Evolutionary conservation across 371 early-diverging fungal genomes (phyloP), one percentile per base, ranked within the genome.

Genomic region (Mortierella sp.): DNA sequence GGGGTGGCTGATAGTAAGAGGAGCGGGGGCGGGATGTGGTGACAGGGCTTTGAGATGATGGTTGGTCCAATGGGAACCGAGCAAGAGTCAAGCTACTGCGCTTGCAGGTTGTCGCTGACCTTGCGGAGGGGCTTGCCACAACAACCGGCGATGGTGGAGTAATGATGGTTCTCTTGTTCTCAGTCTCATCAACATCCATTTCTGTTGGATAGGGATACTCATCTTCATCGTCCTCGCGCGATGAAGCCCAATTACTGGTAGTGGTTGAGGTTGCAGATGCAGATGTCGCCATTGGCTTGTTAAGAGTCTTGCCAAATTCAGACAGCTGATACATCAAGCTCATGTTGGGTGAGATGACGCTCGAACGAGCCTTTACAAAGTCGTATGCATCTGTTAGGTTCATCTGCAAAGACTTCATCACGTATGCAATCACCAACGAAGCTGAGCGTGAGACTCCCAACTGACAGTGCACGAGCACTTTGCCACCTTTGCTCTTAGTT

Each of bases 381-480:
- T 89, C 88, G 76, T 95, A 94, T 9, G 97, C 96, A n/a, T 91
- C 89, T 20, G 86, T 85, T 63, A 93, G 84, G 3, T 87, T 86
- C 83, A 93, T 69, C 1, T 79, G 70, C 61, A 87, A 75, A 1
- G 90, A 85, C 55, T 90, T 89, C 96, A 97, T 97, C 67, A 95
- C 90, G 80, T 95, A 97, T 5, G 96, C 97, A 61, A 97, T 93
- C 43, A 95, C 90, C 49, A 97, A 85, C 0, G 94, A 90, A 10
- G 97, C 97, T 14, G 96, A 95, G 45, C 97, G 87, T 35, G 96
- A 95, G 10, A 97, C 93, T 20, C 97, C 97, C 73, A 93, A 89
- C 77, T 95, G 94, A 84, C 97, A 97, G 71, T 96, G 95, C 5
- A 97, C 94, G 18, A 97, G 86, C 1, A 96, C 91, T 37, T 90